A percentile compares a stretch with the other conserved stretches of the same genome.
Conservation (phyloP, 1,139 yeast genomes). For the Wickerhamomyces sp. region DNA sequence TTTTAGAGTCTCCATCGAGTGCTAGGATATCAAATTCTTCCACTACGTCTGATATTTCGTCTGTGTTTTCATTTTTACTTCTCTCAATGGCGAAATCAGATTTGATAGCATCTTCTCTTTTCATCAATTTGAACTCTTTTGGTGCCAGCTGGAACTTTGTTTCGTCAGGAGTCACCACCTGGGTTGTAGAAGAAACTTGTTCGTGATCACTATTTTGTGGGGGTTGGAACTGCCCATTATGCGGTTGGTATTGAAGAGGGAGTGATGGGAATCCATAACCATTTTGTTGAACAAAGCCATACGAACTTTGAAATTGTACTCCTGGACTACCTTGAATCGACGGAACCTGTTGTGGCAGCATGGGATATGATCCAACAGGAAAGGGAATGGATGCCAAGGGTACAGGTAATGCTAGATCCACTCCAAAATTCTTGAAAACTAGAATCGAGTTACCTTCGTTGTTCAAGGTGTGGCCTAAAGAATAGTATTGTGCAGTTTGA, state of each 20-base stretch:
- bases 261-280: not conserved
- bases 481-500: conserved; percentile 65
- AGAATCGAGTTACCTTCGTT: conserved; percentile 44
- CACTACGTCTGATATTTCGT: conserved; percentile 7
- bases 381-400: conserved; percentile 13
- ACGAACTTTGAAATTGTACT: not conserved
- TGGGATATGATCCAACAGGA: not conserved
- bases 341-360: not conserved
- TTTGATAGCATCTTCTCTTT: conserved; percentile 8
- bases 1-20: conserved; percentile 24
- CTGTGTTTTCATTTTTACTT: conserved; percentile 2
- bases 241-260: not conserved
- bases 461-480: conserved; percentile 47
- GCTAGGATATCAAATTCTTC: conserved; percentile 32
- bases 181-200: too few species aligned
- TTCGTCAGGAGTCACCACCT: not conserved
- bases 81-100: conserved; percentile 1
- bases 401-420: conserved; percentile 13
- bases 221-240: not conserved
- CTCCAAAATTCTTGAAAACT: conserved; percentile 29
- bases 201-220: not conserved
- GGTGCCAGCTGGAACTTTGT: conserved; percentile 2
- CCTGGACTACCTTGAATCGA: too few species aligned
- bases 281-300: not conserved
- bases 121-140: conserved; percentile 20